Base-by-base conservation (phyloP, 73 alveolate genomes). In the Durusdinium trenchii region DNA sequence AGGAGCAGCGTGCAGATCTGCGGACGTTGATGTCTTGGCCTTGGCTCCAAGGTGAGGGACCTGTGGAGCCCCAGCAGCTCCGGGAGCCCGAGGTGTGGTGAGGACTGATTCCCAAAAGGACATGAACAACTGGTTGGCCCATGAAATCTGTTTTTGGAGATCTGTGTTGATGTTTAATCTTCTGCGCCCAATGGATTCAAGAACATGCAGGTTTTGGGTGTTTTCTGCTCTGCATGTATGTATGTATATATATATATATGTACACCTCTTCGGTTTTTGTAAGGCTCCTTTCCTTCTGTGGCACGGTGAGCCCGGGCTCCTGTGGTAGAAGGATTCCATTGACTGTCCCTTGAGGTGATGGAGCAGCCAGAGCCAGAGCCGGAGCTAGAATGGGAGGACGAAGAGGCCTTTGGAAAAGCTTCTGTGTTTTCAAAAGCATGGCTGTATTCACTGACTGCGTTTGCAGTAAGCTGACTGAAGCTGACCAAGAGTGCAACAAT, bases 1-100 rank as follows among this genome's bases (percentile, higher is more conserved):
- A 84, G 94, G 94, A 84, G 7, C 57, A 84, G 42, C 94, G 94
- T 23, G 42, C 42, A 14, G 94, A 84, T 4, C 94, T 78, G 16
- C 42, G 57, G 57, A 52, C 76, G 20, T 84, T 84, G 78, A 50
- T 84, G 94, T 84, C 94, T 20, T n/a, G 57, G 30, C 79, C n/a
- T 48, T 84, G 94, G 94, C 64, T 84, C 6, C 35, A 75, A 6
- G 94, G 54, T 23, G 69, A 57, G 69, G n/a, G n/a, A n/a, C n/a
- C n/a, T n/a, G n/a, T n/a, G n/a, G n/a, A n/a, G n/a, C n/a, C n/a
- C n/a, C n/a, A n/a, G n/a, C n/a, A n/a, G n/a, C n/a, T n/a, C n/a
- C n/a, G n/a, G n/a, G n/a, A n/a, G n/a, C n/a, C n/a, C n/a, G n/a
- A n/a, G n/a, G n/a, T n/a, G n/a, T n/a, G n/a, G n/a, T n/a, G n/a